Evolutionary conservation across 2,329 filamentous ascomycete genomes (phyloP), one percentile per base, ranked within the genome.

Genomic region (Thielaviopsis populi): DNA sequence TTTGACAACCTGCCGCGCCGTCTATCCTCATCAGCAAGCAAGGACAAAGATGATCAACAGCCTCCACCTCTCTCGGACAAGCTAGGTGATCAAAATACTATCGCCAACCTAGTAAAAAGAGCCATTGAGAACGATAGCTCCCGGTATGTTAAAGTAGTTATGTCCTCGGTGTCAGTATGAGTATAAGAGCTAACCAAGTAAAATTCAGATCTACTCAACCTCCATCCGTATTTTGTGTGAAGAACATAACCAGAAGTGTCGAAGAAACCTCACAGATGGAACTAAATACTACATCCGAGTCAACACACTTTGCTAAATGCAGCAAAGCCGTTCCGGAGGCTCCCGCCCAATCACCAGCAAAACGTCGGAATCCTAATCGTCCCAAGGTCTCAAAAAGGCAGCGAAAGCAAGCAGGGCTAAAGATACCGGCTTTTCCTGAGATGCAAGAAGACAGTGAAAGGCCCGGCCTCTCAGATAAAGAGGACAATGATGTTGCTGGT

Each of bases 381-480:
- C 24, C 33, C 10, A 46, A 61, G 11, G 43, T 40, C 11, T 17
- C 15, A 6, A 61, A 46, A 59, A 58, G 53, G 13, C 50, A 37
- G 19, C 53, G 62, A n/a, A 63, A 59, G n/a, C 40, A 63, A 40
- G 42, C 11, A 33, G 54, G 41, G 11, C n/a, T 19, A 11, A 24
- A 41, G 11, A 63, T 63, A 56, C 62, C 62, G 10, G 53, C 62
- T 15, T 58, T 63, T 24, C 62, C 62, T 2, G 62, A 58, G 13
- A 63, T 63, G 62, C n/a, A 42, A 59, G 42, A 33, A 10, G 43
- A 19, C 11, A 30, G 17, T 10, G 59, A 61, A 27, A 50, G 17
- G 22, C 41, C 41, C 15, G 10, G 10, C 4, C 33, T 46, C 8
- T 22, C 42, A 17, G n/a, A 24, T n/a, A 46, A 61, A 19, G 59